These are phyloP conservation scores for Boletus pseudopeckii DNA, from an alignment of 768 basidiomycete genomes.

Conservation along the genomic window DNA sequence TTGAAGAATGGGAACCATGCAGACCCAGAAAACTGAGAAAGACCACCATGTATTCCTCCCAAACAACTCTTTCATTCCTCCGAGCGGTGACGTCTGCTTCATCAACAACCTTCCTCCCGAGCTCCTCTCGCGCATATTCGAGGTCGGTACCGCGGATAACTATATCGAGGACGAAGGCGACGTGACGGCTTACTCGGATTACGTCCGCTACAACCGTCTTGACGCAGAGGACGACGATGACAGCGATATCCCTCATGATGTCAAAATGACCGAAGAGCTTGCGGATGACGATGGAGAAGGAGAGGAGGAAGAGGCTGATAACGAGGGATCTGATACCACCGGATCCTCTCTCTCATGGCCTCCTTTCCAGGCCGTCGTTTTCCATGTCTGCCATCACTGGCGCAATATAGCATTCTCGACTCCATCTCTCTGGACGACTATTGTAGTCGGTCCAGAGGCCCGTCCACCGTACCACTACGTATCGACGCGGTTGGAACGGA, in stretches of 20 bases:
- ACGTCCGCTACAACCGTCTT: slow-evolving; percentile 16
- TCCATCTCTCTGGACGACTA: slow-evolving; percentile 53
- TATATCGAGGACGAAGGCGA: slow-evolving; percentile 38
- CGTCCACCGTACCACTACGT: slow-evolving; percentile 44
- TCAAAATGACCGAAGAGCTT: background rate
- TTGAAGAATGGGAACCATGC: slow-evolving; percentile 3
- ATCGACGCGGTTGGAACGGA: slow-evolving; percentile 46
- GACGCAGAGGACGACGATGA: slow-evolving; percentile 33
- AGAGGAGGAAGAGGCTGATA: background rate
- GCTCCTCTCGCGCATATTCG: slow-evolving; percentile 54
- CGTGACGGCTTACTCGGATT: background rate
- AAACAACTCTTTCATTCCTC: slow-evolving; percentile 50
- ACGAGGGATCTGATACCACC: slow-evolving; percentile 2
- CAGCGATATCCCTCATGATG: slow-evolving; percentile 7
- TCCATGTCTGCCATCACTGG: slow-evolving; percentile 63
- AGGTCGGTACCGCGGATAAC: slow-evolving; percentile 41
- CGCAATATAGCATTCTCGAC: slow-evolving; percentile 49
- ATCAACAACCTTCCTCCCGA: slow-evolving; percentile 55
- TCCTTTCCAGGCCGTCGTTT: slow-evolving; percentile 52
- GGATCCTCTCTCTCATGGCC: slow-evolving; percentile 10
- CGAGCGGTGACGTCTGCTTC: slow-evolving; percentile 39
- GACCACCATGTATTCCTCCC: slow-evolving; percentile 26
- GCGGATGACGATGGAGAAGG: background rate
- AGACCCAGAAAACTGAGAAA: background rate
- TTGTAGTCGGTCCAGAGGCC: slow-evolving; percentile 26